phyloP scores from a whole-genome alignment of 2,329 filamentous ascomycete genomes.

The Thelonectria rubi region DNA sequence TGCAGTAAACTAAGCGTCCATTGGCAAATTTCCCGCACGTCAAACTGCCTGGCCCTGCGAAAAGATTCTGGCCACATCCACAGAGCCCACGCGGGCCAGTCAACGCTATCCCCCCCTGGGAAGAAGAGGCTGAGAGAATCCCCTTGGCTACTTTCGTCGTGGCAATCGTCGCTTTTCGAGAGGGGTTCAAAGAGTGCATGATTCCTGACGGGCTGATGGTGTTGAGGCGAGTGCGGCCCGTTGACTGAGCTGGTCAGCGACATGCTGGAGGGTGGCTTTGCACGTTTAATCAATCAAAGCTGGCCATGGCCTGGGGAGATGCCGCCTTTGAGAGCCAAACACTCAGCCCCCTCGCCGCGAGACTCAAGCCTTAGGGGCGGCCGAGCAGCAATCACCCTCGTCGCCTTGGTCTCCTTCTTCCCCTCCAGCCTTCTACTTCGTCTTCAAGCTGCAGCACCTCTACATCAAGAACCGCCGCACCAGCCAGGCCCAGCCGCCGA shows the following conservation, averaged over 20 bases:
- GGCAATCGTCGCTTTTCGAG: neutral
- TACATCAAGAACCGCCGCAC: conserved; percentile 30
- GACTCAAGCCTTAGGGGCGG: conserved; percentile 35
- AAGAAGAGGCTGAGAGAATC: neutral
- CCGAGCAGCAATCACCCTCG: conserved; percentile 43
- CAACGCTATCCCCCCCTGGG: neutral
- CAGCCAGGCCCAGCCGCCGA: conserved; percentile 15
- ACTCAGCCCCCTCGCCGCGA: conserved; percentile 40
- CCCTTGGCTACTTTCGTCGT: neutral
- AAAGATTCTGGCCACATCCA: no score
- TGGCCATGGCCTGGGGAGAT: conserved; percentile 38
- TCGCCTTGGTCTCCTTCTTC: conserved; percentile 46
- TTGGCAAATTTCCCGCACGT: no score
- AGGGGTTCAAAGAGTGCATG: neutral
- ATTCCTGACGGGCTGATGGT: neutral
- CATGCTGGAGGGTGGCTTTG: neutral
- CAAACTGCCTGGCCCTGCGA: no score
- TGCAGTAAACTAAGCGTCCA: no score
- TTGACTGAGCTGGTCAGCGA: neutral
- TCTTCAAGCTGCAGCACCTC: conserved; percentile 45
- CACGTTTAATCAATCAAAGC: neutral
- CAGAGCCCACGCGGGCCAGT: no score
- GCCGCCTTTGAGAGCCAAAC: conserved; percentile 36
- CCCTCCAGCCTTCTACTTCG: conserved; percentile 42
- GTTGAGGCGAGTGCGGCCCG: neutral